These are phyloP conservation scores for Cladorrhinum samala DNA, from an alignment of 495 filamentous ascomycete genomes.

Conservation along the genomic window DNA sequence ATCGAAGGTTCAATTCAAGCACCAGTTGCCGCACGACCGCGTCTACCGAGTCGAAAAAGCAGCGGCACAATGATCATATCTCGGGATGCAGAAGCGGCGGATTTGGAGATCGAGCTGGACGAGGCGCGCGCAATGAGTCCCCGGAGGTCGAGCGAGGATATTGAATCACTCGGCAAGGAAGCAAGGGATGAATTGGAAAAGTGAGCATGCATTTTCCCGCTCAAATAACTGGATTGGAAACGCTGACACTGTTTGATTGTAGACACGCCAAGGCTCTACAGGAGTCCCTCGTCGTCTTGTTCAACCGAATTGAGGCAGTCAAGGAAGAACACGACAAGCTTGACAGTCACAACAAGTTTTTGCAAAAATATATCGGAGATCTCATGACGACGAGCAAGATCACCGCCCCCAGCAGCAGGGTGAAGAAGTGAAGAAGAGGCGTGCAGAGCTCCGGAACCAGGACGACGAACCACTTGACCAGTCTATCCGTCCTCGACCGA, in stretches of 20 bases:
- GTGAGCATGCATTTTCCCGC: too few species aligned
- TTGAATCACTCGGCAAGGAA: slow-evolving; percentile 77
- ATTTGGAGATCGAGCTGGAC: slow-evolving; percentile 59
- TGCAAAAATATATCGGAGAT: slow-evolving; percentile 86
- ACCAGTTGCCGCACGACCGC: slow-evolving; percentile 45
- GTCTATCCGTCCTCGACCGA: too few species aligned
- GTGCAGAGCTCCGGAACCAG: too few species aligned
- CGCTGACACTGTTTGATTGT: slow-evolving; percentile 13
- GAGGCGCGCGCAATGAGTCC: slow-evolving; percentile 95
- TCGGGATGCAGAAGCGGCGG: slow-evolving; percentile 65
- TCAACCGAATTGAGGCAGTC: slow-evolving; percentile 90
- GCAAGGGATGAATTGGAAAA: slow-evolving; percentile 53
- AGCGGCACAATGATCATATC: slow-evolving; percentile 78
- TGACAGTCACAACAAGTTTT: slow-evolving; percentile 86
- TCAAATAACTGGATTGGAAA: background rate
- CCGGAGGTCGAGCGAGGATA: slow-evolving; percentile 78
- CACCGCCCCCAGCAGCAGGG: slow-evolving; percentile 49
- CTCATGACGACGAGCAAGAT: slow-evolving; percentile 78
- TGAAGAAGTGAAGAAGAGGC: slow-evolving; percentile 51
- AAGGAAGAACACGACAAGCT: slow-evolving; percentile 91
- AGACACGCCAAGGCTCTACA: slow-evolving; percentile 88
- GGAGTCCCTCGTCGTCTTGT: slow-evolving; percentile 76
- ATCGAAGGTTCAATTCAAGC: slow-evolving; percentile 32
- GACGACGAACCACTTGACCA: too few species aligned
- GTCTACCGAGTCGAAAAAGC: slow-evolving; percentile 58